Percentiles rank a stretch among this genome's conserved stretches.
These are phyloP conservation scores for Breviolum minutum DNA, from an alignment of 73 alveolate species.

Conservation along the genomic window DNA sequence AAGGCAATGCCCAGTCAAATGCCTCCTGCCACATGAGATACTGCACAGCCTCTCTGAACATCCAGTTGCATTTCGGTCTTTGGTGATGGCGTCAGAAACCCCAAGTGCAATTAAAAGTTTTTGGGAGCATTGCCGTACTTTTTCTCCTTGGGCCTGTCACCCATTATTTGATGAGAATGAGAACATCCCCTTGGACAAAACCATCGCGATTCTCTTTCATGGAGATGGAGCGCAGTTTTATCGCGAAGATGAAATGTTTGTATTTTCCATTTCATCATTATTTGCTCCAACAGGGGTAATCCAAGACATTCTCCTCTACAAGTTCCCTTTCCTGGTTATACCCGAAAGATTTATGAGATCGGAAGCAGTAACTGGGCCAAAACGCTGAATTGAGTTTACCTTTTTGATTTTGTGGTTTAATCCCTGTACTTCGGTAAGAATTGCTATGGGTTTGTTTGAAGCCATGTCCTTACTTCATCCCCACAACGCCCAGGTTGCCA, in stretches of 20 bases:
- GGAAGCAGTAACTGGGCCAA: background rate
- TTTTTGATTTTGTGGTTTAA: no score
- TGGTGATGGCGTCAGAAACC: background rate
- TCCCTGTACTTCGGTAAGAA: no score
- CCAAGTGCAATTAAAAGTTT: background rate
- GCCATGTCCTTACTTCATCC: no score
- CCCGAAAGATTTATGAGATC: background rate
- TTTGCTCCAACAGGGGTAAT: background rate
- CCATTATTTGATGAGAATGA: background rate
- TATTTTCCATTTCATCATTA: background rate
- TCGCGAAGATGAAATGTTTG: conserved; percentile 12
- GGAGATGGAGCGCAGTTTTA: conserved; percentile 28
- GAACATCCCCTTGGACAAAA: background rate
- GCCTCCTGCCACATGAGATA: conserved; percentile 33
- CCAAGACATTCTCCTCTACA: background rate
- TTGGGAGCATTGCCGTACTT: background rate
- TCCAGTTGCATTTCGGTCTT: background rate
- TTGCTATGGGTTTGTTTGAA: background rate
- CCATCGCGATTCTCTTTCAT: background rate
- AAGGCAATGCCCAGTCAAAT: background rate
- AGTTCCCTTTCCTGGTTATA: conserved; percentile 1
- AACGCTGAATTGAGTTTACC: no score
- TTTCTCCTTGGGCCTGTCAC: background rate
- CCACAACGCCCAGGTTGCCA: background rate
- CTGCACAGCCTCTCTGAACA: background rate